phyloP scores from a whole-genome alignment of 2,329 filamentous ascomycete genomes.

The Aspergillus brunneoviolaceus region DNA sequence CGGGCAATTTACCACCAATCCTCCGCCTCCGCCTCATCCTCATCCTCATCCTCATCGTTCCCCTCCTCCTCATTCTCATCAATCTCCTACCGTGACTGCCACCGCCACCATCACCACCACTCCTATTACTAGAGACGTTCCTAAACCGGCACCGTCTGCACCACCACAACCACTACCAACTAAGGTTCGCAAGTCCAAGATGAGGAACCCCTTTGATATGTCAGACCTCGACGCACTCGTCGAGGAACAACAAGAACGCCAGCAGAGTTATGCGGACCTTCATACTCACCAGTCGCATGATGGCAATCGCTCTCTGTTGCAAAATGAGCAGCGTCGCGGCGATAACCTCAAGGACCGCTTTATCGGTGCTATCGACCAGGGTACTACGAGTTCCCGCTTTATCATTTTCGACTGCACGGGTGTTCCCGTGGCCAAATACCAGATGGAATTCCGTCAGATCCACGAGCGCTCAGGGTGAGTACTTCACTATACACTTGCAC shows the following conservation, averaged over 20 bases:
- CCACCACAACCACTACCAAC: not conserved
- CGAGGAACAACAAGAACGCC: conserved; percentile 17
- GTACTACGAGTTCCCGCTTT: conserved; percentile 85
- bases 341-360: conserved; percentile 51
- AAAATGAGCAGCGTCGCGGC: conserved; percentile 31
- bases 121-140: not conserved
- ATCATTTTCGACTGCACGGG: conserved; percentile 83
- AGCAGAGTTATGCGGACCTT: conserved; percentile 23
- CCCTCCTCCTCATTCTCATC: not conserved
- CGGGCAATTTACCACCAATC: not conserved
- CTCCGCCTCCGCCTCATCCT: not conserved
- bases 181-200: conserved; percentile 6
- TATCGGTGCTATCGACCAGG: conserved; percentile 86
- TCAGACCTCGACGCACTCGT: conserved; percentile 25
- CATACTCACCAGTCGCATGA: conserved; percentile 32
- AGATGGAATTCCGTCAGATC: conserved; percentile 81
- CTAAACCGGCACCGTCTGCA: conserved; percentile 5
- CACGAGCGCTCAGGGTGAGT: conserved; percentile 82
- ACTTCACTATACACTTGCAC: not conserved
- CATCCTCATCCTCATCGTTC: not conserved
- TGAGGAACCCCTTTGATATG: conserved; percentile 37
- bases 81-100: not conserved
- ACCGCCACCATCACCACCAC: not conserved
- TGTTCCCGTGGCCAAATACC: conserved; percentile 76
- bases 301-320: conserved; percentile 36